Evolutionary conservation across 1,284 basidiomycete genomes (phyloP).

Genomic region (Chondrostereum purpureum): DNA sequence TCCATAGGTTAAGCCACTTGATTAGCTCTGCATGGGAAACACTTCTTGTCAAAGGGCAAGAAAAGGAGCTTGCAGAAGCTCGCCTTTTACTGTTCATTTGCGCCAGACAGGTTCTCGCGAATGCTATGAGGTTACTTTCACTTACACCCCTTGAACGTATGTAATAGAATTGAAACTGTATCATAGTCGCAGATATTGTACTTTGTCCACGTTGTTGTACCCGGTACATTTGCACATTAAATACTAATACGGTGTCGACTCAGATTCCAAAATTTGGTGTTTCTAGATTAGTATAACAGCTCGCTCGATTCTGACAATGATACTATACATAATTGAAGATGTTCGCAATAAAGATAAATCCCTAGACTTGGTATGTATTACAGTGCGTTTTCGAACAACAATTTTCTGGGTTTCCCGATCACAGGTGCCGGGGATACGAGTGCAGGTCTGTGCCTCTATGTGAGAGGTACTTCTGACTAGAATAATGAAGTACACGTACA

Average conservation of each 20-base stretch:
- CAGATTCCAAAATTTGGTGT: too few relatives aligned
- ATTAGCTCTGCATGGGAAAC: conserved; percentile 13
- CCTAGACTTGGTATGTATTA: too few relatives aligned
- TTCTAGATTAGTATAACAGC: too few relatives aligned
- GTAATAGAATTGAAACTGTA: too few relatives aligned
- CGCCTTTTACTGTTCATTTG: conserved; percentile 8
- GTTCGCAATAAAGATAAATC: too few relatives aligned
- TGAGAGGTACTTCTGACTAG: not conserved
- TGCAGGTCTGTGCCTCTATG: conserved; percentile 18
- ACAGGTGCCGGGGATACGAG: conserved; percentile 20
- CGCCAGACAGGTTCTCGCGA: conserved; percentile 9
- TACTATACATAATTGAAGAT: too few relatives aligned
- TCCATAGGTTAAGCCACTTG: conserved; percentile 8
- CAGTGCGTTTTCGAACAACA: conserved; percentile 24
- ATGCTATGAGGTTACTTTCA: conserved; percentile 9
- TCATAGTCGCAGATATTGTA: too few relatives aligned
- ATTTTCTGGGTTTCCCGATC: conserved; percentile 22
- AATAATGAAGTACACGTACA: conserved; percentile 49
- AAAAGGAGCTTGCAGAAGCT: conserved; percentile 7
- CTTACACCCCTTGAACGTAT: conserved; percentile 11
- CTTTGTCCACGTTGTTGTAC: too few relatives aligned
- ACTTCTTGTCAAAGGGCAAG: conserved; percentile 10
- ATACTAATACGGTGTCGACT: too few relatives aligned
- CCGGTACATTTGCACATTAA: too few relatives aligned
- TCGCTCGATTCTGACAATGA: too few relatives aligned